These are phyloP conservation scores for Lenzites betulinus DNA, from an alignment of 768 basidiomycete species.

Conservation along the genomic window DNA sequence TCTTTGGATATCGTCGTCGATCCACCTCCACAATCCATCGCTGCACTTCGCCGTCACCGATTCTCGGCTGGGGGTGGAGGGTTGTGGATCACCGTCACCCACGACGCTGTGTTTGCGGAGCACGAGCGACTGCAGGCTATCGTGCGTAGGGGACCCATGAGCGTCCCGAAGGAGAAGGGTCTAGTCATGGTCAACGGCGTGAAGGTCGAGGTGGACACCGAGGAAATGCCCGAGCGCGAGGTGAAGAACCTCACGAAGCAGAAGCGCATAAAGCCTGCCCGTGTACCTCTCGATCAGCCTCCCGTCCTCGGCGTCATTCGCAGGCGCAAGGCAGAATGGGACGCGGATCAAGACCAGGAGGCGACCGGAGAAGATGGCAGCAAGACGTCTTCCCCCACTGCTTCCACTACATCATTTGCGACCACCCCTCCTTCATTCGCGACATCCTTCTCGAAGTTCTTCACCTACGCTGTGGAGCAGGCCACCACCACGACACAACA, in stretches of 20 bases:
- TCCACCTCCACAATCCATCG: conserved; percentile 83
- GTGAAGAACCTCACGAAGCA: conserved; percentile 79
- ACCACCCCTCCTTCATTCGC: conserved; percentile 62
- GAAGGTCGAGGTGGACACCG: conserved; percentile 81
- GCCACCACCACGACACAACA: conserved; percentile 73
- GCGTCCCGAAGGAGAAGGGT: conserved; percentile 71
- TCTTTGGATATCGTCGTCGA: conserved; percentile 89
- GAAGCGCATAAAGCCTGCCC: conserved; percentile 82
- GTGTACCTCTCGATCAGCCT: conserved; percentile 93
- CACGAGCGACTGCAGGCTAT: conserved; percentile 77
- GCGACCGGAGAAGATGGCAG: conserved; percentile 4
- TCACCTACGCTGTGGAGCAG: conserved; percentile 74
- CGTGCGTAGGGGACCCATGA: conserved; percentile 67
- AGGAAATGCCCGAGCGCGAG: conserved; percentile 85
- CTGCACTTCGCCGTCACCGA: conserved; percentile 83
- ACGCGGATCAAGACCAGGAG: conserved; percentile 45
- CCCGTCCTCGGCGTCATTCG: conserved; percentile 75
- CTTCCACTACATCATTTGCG: conserved; percentile 44
- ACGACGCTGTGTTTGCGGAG: conserved; percentile 76
- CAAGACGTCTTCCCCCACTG: conserved; percentile 11
- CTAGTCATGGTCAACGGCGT: conserved; percentile 88
- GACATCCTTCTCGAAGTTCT: conserved; percentile 70
- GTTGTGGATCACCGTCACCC: conserved; percentile 89
- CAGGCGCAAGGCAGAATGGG: conserved; percentile 73
- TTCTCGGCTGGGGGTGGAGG: conserved; percentile 89